These are phyloP conservation scores for Penicillium pulvis DNA, from an alignment of 495 filamentous ascomycete genomes.

Conservation along the genomic window DNA sequence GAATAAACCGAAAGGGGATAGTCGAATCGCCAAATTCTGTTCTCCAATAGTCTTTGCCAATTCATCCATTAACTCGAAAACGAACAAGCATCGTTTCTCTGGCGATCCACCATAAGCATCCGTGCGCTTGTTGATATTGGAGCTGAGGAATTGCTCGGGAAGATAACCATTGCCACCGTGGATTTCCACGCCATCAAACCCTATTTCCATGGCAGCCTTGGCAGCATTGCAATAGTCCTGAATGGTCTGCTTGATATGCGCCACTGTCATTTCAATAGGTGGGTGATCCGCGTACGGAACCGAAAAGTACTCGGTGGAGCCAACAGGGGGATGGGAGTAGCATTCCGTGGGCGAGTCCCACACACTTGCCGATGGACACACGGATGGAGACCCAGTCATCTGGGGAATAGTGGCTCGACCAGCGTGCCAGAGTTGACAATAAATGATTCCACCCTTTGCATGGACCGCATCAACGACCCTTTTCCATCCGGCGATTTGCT, in stretches of 20 bases:
- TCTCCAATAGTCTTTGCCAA: slow-evolving; percentile 15
- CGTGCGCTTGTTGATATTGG: slow-evolving; percentile 55
- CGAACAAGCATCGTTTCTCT: slow-evolving; percentile 52
- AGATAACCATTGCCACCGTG: slow-evolving; percentile 66
- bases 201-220: slow-evolving; percentile 57
- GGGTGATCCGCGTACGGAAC: slow-evolving; percentile 36
- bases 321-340: slow-evolving; percentile 28
- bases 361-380: slow-evolving; percentile 38
- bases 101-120: slow-evolving; percentile 60
- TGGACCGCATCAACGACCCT: slow-evolving; percentile 35
- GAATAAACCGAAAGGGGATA: slow-evolving; percentile 38
- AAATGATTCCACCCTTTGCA: slow-evolving; percentile 7
- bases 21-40: slow-evolving; percentile 32
- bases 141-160: slow-evolving; percentile 62
- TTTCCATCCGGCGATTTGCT: slow-evolving; percentile 53
- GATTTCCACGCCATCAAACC: slow-evolving; percentile 62
- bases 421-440: slow-evolving; percentile 4
- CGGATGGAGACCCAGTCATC: not conserved
- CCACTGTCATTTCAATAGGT: slow-evolving; percentile 47
- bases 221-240: slow-evolving; percentile 58
- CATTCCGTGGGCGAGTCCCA: slow-evolving; percentile 44
- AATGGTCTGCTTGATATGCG: slow-evolving; percentile 54
- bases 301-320: slow-evolving; percentile 24
- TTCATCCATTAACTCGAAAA: slow-evolving; percentile 39
- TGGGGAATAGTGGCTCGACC: slow-evolving; percentile 9